These are phyloP conservation scores for Pseudoturritis turrita DNA, from an alignment of 345 rosid species.

Conservation along the genomic window DNA sequence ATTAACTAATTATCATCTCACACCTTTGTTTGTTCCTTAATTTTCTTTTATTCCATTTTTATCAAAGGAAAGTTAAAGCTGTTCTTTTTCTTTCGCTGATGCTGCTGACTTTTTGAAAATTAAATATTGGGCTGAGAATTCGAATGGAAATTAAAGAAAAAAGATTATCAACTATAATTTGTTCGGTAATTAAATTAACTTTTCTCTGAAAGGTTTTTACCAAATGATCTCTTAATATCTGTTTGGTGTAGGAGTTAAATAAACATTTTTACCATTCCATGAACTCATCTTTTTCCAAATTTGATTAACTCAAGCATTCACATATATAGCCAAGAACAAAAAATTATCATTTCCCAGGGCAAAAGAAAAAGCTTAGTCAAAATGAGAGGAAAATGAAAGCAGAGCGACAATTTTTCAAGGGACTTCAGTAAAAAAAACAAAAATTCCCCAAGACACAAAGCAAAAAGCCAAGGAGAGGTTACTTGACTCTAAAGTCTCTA, in stretches of 20 bases:
- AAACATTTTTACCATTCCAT: background rate
- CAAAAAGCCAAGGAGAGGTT: slow-evolving; percentile 8
- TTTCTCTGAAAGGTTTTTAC: background rate
- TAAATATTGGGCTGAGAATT: background rate
- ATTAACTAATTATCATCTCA: slow-evolving; percentile 23
- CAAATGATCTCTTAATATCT: background rate
- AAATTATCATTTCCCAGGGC: background rate
- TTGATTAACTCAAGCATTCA: background rate
- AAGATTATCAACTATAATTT: background rate
- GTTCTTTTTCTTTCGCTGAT: background rate
- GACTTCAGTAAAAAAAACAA: background rate
- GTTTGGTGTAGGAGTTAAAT: no score
- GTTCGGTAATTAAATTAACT: background rate
- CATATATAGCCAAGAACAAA: background rate
- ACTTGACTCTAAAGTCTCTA: slow-evolving; percentile 7
- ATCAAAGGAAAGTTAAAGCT: background rate
- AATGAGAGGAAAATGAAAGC: background rate
- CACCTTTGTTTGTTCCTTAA: background rate
- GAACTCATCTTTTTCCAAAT: background rate
- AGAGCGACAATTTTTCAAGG: background rate
- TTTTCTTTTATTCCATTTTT: background rate
- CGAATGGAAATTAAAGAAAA: background rate
- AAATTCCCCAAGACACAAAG: slow-evolving; percentile 8
- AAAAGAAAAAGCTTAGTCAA: background rate
- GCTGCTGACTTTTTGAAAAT: background rate